A percentile compares a stretch with the other conserved stretches of the same genome.
These are phyloP conservation scores for Elaeis oleifera DNA, from an alignment of 202 grass and related monocot genomes.

Conservation along the genomic window DNA sequence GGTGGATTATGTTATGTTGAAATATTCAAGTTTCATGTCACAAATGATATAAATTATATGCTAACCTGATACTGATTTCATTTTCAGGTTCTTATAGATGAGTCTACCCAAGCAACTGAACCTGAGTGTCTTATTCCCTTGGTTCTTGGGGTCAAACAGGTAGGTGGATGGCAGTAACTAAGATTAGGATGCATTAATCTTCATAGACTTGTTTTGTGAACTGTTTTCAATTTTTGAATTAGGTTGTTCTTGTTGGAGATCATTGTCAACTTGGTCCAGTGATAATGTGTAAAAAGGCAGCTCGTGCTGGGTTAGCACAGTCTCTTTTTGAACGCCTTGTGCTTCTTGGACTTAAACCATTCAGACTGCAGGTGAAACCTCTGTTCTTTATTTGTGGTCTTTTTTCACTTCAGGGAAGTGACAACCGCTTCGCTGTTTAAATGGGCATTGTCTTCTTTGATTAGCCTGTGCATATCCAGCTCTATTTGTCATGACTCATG, in stretches of 20 bases:
- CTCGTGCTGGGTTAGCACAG: conserved; percentile 83
- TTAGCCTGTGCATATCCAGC: too few species aligned
- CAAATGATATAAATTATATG: conserved; percentile 1
- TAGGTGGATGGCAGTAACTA: conserved; percentile 19
- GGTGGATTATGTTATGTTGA: conserved; percentile 22
- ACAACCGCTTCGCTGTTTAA: too few species aligned
- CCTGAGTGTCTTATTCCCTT: conserved; percentile 97
- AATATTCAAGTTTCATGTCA: too few species aligned
- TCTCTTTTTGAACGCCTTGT: conserved; percentile 98
- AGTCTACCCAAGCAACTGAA: conserved; percentile 93
- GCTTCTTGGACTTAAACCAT: conserved; percentile 93
- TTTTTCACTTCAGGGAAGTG: too few species aligned
- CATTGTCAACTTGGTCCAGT: conserved; percentile 98
- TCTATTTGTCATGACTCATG: too few species aligned
- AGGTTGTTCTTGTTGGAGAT: conserved; percentile 98
- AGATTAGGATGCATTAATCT: conserved; percentile 13
- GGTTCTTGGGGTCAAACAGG: conserved; percentile 98
- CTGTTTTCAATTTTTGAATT: conserved; percentile 9
- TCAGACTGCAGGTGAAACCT: conserved; percentile 79
- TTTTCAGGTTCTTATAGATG: conserved; percentile 92
- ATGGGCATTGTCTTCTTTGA: too few species aligned
- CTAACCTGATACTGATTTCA: conserved; percentile 4
- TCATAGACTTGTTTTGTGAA: conserved; percentile 15
- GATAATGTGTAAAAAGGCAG: conserved; percentile 99
- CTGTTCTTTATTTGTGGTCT: too few species aligned